Base-by-base conservation (phyloP, 208 protist genomes). In the Crithidia expoeki region DNA sequence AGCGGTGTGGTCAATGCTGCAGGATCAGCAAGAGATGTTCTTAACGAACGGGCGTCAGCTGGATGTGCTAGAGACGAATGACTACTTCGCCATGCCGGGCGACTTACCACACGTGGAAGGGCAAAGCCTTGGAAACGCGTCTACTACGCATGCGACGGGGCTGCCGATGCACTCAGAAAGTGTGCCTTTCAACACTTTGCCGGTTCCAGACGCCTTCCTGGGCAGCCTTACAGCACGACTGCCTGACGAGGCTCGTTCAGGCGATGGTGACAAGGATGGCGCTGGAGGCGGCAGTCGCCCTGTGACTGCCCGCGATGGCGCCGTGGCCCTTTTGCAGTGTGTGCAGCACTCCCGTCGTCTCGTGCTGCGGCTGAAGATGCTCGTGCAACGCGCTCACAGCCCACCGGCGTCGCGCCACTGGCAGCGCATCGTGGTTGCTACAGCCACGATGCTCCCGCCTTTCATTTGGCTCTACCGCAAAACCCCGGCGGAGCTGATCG, bases 401-500 rank as follows among this genome's bases (percentile, higher is more conserved):
- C 83, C 83, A 4, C 83, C 83, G 0, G n/a, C 73, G 19, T 51
- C 76, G 7, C 83, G 83, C 5, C 79, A 85, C 67, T 85, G 79
- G 79, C 65, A 52, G 52, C 88, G 78, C 47, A 65, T 83, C 25
- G 16, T 85, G n/a, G 65, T 82, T 1, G 59, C 74, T 11, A 21
- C 59, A 6, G 60, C 51, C 42, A 56, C 52, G 25, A 59, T 80
- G 6, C 21, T 76, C 11, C 81, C 85, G 12, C 53, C 75, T 1
- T 68, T 86, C 27, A 16, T 79, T 14, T 89, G 75, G 82, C 59
- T 94, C 10, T 83, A 77, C 53, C 52, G 51, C n/a, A 77, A 79
- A 40, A 79, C 71, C 4, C 71, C 76, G 4, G 38, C 25, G 12
- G 66, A 94, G 62, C n/a, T 94, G 19, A 44, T 67, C 5, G 32